These are phyloP conservation scores for Monascus ruber DNA, from an alignment of 2,329 filamentous ascomycete genomes.

Conservation along the genomic window DNA sequence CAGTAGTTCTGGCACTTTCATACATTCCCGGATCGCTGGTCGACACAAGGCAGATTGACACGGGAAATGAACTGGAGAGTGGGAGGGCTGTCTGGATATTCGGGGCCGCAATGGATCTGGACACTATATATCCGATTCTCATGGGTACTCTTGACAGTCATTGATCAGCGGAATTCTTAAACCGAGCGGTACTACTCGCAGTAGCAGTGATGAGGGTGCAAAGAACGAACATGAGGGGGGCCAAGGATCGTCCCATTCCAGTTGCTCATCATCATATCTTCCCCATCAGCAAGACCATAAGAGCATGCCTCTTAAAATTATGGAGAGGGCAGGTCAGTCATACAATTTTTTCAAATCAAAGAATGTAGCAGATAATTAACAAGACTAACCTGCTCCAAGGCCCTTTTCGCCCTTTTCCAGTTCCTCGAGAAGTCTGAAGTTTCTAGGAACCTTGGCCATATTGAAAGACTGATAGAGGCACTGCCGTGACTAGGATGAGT, in stretches of 20 bases:
- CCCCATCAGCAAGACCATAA: slow-evolving; percentile 85
- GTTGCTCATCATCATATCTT: slow-evolving; percentile 93
- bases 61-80: slow-evolving; percentile 86
- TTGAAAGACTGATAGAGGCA: slow-evolving; percentile 1
- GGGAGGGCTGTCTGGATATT: slow-evolving; percentile 83
- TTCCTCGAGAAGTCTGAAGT: slow-evolving; percentile 94
- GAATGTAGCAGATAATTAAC: not conserved
- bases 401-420: slow-evolving; percentile 99
- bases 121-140: slow-evolving; percentile 99
- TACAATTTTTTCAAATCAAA: no score
- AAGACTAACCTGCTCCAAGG: slow-evolving; percentile 59
- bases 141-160: slow-evolving; percentile 60
- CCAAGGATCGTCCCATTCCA: slow-evolving; percentile 98
- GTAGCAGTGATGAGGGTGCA: not conserved
- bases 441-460: slow-evolving; percentile 78
- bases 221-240: slow-evolving; percentile 70
- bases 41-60: slow-evolving; percentile 94
- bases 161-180: not conserved
- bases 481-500: no score
- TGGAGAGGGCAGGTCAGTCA: slow-evolving; percentile 2
- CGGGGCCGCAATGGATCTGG: slow-evolving; percentile 84
- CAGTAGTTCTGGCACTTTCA: slow-evolving; percentile 3
- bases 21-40: slow-evolving; percentile 64
- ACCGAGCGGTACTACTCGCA: slow-evolving; percentile 6
- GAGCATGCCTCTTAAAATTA: slow-evolving; percentile 70